These are phyloP conservation scores for Penicillium oxalicum DNA, from an alignment of 2,329 filamentous ascomycete species.

Conservation along the genomic window DNA sequence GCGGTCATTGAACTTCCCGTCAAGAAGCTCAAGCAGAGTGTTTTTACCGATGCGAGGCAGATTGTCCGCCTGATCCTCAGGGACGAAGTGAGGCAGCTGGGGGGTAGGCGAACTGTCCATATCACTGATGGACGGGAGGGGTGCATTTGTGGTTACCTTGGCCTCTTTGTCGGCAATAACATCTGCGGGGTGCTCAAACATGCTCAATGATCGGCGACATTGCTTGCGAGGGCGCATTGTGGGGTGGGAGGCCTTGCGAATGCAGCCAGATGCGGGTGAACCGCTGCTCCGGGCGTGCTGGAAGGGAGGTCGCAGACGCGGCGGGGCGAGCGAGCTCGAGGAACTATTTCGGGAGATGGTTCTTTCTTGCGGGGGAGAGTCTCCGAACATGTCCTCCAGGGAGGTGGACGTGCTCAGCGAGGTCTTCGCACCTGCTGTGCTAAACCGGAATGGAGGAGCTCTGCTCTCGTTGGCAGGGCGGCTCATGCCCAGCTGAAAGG, in stretches of 20 bases:
- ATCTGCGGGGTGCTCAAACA: constrained; percentile 91
- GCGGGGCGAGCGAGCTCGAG: constrained; percentile 50
- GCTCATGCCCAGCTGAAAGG: constrained; percentile 58
- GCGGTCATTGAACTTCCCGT: constrained; percentile 69
- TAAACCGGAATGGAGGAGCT: constrained; percentile 70
- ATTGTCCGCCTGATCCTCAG: constrained; percentile 73
- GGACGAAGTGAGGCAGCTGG: constrained; percentile 75
- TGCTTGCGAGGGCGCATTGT: constrained; percentile 75
- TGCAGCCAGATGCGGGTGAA: constrained; percentile 66
- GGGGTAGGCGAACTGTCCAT: constrained; percentile 70
- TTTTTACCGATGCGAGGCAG: constrained; percentile 79
- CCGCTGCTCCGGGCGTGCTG: constrained; percentile 59
- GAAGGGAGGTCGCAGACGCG: constrained; percentile 62
- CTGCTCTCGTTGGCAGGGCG: constrained; percentile 59
- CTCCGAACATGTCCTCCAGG: constrained; percentile 72
- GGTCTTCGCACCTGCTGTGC: constrained; percentile 49
- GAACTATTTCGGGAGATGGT: constrained; percentile 57
- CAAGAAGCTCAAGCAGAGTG: constrained; percentile 79
- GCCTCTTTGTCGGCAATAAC: constrained; percentile 74
- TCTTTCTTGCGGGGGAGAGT: constrained; percentile 69
- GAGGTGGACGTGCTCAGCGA: constrained; percentile 58
- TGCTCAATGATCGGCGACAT: constrained; percentile 87
- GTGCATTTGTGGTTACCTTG: constrained; percentile 48
- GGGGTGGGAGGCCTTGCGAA: constrained; percentile 67
- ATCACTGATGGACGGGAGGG: constrained; percentile 72